phyloP scores from a whole-genome alignment of 768 basidiomycete species.

The Termitomyces sp. region DNA sequence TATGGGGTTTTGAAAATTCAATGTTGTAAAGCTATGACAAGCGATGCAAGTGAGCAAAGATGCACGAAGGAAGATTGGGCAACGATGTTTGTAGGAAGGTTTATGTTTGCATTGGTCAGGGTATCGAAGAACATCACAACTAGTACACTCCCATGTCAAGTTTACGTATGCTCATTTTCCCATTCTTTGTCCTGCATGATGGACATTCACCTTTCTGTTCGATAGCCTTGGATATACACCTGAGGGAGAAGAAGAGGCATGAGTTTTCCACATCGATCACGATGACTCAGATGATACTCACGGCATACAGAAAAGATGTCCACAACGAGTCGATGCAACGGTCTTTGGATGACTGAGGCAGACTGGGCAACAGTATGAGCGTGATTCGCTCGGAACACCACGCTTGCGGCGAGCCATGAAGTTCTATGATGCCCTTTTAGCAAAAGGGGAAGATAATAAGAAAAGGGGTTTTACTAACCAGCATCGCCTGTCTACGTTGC shows the following conservation, averaged over 20 bases:
- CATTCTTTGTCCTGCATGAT: slow-evolving; percentile 1
- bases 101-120: background rate
- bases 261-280: background rate
- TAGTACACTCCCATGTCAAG: slow-evolving; percentile 8
- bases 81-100: too few relatives aligned
- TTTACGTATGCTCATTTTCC: background rate
- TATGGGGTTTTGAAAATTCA: too few relatives aligned
- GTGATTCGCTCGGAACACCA: background rate
- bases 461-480: slow-evolving; percentile 8
- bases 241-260: background rate
- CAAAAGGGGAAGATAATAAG: background rate
- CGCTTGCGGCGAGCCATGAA: slow-evolving; percentile 12
- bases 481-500: slow-evolving; percentile 6
- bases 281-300: background rate
- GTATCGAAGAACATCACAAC: background rate
- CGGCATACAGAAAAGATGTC: slow-evolving; percentile 10
- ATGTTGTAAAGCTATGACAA: too few relatives aligned
- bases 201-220: slow-evolving; percentile 7
- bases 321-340: slow-evolving; percentile 5
- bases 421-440: background rate
- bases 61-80: too few relatives aligned
- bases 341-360: slow-evolving; percentile 1
- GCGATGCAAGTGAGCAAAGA: too few relatives aligned
- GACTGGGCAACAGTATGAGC: slow-evolving; percentile 6
- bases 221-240: slow-evolving; percentile 4